A percentile compares a stretch with the other conserved stretches of the same genome.
These are phyloP conservation scores for Trichosporon ovoides DNA, from an alignment of 1,284 basidiomycete species.

Conservation along the genomic window DNA sequence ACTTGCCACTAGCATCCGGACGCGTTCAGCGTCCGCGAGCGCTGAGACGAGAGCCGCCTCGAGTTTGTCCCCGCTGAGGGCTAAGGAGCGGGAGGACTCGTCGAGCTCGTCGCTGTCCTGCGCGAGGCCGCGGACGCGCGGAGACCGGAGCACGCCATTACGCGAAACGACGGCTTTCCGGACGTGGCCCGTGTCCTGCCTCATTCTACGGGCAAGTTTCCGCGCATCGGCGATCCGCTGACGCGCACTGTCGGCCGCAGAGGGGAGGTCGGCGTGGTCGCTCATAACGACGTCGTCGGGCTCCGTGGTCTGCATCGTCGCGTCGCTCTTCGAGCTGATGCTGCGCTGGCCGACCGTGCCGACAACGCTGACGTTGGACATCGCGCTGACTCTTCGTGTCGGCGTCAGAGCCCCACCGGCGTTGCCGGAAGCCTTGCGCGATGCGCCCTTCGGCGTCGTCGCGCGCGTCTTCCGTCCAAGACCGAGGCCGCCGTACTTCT, in stretches of 20 bases:
- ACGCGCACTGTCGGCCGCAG: constrained; percentile 12
- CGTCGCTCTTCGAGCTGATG: not conserved
- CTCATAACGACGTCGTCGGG: constrained; percentile 19
- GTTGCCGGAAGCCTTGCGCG: not conserved
- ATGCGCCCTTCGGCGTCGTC: not conserved
- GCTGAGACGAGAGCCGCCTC: constrained; percentile 30
- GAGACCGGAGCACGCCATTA: not conserved
- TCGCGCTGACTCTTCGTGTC: constrained; percentile 8
- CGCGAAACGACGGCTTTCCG: constrained; percentile 1
- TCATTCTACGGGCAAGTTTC: constrained; percentile 11
- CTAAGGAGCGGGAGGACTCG: not conserved
- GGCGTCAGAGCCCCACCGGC: constrained; percentile 7
- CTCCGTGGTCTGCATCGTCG: constrained; percentile 10
- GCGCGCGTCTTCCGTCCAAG: not conserved
- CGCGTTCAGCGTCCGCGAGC: constrained; percentile 25
- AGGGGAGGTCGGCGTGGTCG: constrained; percentile 15
- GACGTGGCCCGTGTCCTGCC: constrained; percentile 7
- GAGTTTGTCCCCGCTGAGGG: constrained; percentile 27
- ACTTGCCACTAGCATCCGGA: constrained; percentile 16
- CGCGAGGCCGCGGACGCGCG: not conserved
- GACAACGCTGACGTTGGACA: constrained; percentile 5
- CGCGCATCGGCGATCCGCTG: constrained; percentile 13
- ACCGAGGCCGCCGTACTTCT: constrained; percentile 19
- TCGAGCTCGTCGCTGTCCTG: not conserved
- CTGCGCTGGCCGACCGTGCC: not conserved